A percentile compares a stretch with the other conserved stretches of the same genome.
These are phyloP conservation scores for Colletotrichum gloeosporioides DNA, from an alignment of 2,329 filamentous ascomycete species.

Conservation along the genomic window DNA sequence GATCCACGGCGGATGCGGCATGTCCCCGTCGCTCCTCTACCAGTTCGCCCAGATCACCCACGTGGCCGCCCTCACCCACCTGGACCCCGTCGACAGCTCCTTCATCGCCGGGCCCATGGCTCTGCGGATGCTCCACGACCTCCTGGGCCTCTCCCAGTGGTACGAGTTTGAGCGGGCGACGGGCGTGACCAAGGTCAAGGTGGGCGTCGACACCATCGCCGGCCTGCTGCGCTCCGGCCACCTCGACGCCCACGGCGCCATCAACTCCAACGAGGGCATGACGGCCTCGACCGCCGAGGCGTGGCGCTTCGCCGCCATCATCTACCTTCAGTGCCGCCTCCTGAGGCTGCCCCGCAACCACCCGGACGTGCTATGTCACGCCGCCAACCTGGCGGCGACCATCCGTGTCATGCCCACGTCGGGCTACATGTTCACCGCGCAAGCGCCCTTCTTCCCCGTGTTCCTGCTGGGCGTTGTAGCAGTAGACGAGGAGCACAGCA, in stretches of 20 bases:
- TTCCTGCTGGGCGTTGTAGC: slow-evolving; percentile 45
- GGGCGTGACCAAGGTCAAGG: neutral
- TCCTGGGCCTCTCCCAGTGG: slow-evolving; percentile 24
- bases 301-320: slow-evolving; percentile 43
- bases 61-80: slow-evolving; percentile 35
- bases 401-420: slow-evolving; percentile 47
- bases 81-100: neutral
- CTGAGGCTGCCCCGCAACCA: slow-evolving; percentile 44
- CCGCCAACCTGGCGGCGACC: slow-evolving; percentile 38
- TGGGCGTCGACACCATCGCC: neutral
- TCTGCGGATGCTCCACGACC: slow-evolving; percentile 29
- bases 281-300: slow-evolving; percentile 46
- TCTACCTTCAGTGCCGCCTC: slow-evolving; percentile 44
- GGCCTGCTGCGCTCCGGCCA: neutral
- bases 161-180: neutral
- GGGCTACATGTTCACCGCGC: slow-evolving; percentile 44
- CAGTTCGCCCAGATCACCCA: slow-evolving; percentile 43
- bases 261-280: slow-evolving; percentile 32
- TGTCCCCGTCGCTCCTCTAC: slow-evolving; percentile 44
- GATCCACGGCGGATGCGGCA: slow-evolving; percentile 47
- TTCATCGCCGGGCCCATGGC: slow-evolving; percentile 20
- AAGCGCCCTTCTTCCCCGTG: slow-evolving; percentile 45
- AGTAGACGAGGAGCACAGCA: slow-evolving; percentile 30
- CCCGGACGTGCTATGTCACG: slow-evolving; percentile 33
- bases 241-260: neutral